Base-by-base conservation (phyloP, 345 rosid species). In the Raphanus sativus region DNA sequence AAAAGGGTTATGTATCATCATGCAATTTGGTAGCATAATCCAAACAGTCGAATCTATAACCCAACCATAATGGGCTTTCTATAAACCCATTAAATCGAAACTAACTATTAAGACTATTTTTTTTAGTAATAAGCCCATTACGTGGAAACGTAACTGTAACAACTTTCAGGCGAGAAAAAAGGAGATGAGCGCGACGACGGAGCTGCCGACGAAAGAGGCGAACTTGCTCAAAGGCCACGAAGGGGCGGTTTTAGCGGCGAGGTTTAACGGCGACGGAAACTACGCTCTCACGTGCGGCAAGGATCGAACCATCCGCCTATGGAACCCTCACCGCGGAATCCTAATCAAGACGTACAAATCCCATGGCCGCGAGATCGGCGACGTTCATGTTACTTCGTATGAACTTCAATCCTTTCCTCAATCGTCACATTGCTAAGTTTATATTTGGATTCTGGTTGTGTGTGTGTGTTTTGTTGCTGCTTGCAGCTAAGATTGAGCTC, bases 241-340 rank as follows among this genome's bases (percentile, higher is more conserved):
- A 63, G 97, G 97, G 1, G 91, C 90, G 2, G 95, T 91, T 40
- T 82, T 88, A 72, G 97, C 91, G 2, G 93, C 97, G 54, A 85
- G 99, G 63, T 95, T 92, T 88, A 92, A 91, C 83, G 89, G 80
- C 5, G 99, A 95, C 70, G 97, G 98, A 0, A 92, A 95, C 82
- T 95, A 92, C 77, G 90, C 98, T 75, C 92, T 95, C 21, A 87
- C 91, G 72, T 87, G 98, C 75, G 97, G 97, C 28, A 95, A 95
- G 81, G 97, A 95, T 84, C 94, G 99, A 13, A 92, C 98, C n/a
- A 91, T 92, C 63, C 98, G 98, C 58, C 89, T 95, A 8, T 92
- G 99, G 99, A 92, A 95, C 58, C 99, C 99, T 8, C 98, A 95
- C 91, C 96, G 96, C 10, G 96, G 98, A 48, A 86, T 91, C 79